phyloP scores from a whole-genome alignment of 2,329 filamentous ascomycete genomes.

The Amauroascus verrucosus region DNA sequence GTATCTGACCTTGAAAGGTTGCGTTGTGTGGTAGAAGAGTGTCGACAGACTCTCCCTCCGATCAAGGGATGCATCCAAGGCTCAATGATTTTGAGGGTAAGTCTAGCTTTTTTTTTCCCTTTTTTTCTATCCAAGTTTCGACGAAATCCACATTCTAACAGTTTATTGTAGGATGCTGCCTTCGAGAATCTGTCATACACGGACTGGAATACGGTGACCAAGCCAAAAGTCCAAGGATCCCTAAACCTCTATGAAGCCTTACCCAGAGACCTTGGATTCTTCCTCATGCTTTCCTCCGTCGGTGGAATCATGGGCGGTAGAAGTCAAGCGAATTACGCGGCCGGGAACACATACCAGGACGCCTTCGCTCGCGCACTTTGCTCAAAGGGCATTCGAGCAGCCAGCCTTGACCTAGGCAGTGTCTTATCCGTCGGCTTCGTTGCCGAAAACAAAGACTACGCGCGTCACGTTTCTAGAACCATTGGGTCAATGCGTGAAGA shows the following conservation, averaged over 20 bases:
- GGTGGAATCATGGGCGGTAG: slow-evolving; percentile 38
- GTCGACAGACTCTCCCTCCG: slow-evolving; percentile 18
- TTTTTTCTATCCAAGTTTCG: not conserved
- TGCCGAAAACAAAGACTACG: slow-evolving; percentile 15
- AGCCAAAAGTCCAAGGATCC: slow-evolving; percentile 34
- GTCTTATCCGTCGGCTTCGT: slow-evolving; percentile 29
- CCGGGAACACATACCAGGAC: slow-evolving; percentile 33
- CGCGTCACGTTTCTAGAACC: slow-evolving; percentile 10
- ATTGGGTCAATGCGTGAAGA: slow-evolving; percentile 11
- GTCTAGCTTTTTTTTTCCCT: not conserved
- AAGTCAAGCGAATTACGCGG: slow-evolving; percentile 38
- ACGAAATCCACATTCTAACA: not conserved
- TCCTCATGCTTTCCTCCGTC: slow-evolving; percentile 35
- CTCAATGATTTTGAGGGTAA: slow-evolving; percentile 23
- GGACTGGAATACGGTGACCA: slow-evolving; percentile 30
- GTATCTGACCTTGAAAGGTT: slow-evolving; percentile 15
- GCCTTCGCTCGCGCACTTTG: slow-evolving; percentile 26
- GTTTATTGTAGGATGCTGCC: slow-evolving; percentile 19
- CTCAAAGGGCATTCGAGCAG: slow-evolving; percentile 18
- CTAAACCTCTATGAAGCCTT: slow-evolving; percentile 29
- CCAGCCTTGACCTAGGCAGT: slow-evolving; percentile 25
- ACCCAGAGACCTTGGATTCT: slow-evolving; percentile 32
- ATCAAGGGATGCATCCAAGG: slow-evolving; percentile 27
- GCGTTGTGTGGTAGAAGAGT: slow-evolving; percentile 14
- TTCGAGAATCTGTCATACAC: slow-evolving; percentile 35